Conservation (phyloP, 768 basidiomycete genomes). For the Mycena alexandri region DNA sequence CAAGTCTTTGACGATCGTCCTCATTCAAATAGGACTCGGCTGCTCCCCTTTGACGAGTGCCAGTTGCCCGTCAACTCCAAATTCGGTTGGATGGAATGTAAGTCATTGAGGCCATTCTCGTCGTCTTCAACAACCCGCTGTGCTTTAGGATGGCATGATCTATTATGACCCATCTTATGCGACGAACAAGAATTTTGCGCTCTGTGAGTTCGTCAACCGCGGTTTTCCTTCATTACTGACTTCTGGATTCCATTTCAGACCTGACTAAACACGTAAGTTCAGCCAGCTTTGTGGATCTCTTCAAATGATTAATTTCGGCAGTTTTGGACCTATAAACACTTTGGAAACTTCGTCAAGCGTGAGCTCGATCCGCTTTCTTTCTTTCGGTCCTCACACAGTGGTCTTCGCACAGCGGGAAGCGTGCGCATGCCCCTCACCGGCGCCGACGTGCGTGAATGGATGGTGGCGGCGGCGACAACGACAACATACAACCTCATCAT, state of each 20-base stretch:
- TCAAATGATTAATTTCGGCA: too few species aligned
- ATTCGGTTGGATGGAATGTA: slow-evolving; percentile 59
- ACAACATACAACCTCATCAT: slow-evolving; percentile 27
- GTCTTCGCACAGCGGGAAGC: background rate
- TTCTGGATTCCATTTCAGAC: background rate
- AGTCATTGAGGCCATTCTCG: slow-evolving; percentile 5
- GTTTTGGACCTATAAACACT: too few species aligned
- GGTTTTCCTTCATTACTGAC: too few species aligned
- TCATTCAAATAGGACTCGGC: slow-evolving; percentile 48
- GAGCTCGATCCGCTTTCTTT: background rate
- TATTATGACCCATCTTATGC: slow-evolving; percentile 58
- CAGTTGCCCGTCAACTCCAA: slow-evolving; percentile 50
- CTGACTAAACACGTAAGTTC: background rate
- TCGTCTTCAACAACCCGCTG: background rate
- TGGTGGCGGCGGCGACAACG: background rate
- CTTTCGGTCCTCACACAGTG: background rate
- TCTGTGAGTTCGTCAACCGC: slow-evolving; percentile 44
- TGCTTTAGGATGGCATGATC: slow-evolving; percentile 51
- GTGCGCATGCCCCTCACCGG: background rate
- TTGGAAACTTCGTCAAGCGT: slow-evolving; percentile 6
- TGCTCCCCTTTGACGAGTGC: slow-evolving; percentile 52
- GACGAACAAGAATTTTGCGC: slow-evolving; percentile 51
- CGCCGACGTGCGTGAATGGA: background rate
- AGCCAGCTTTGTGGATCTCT: slow-evolving; percentile 40
- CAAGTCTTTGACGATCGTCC: slow-evolving; percentile 14